phyloP scores from a whole-genome alignment of 371 early-diverging fungal species.

The Mucor plumbeus region DNA sequence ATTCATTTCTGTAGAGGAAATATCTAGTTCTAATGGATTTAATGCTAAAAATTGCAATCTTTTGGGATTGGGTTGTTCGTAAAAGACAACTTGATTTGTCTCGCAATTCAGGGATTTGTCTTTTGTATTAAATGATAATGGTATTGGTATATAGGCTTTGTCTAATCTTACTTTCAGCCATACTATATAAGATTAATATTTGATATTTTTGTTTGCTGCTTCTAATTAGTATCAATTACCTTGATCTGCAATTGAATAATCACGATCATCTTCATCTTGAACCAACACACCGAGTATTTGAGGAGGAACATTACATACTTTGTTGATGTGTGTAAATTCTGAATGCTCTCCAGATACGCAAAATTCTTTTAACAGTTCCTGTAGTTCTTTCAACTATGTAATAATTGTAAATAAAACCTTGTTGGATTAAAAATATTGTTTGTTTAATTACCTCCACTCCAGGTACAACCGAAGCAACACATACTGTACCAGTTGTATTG shows the following conservation, averaged over 20 bases:
- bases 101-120: constrained; percentile 2
- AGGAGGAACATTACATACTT: constrained; percentile 43
- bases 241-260: background rate
- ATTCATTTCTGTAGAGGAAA: constrained; percentile 52
- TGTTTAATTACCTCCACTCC: constrained; percentile 32
- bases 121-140: constrained; percentile 16
- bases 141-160: constrained; percentile 39
- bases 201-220: constrained; percentile 5
- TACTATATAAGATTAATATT: background rate
- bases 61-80: constrained; percentile 67
- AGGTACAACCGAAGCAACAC: constrained; percentile 46
- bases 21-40: constrained; percentile 74
- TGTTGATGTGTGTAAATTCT: constrained; percentile 41
- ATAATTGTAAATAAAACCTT: background rate
- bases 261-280: background rate
- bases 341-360: constrained; percentile 34
- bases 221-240: background rate
- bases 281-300: constrained; percentile 39
- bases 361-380: constrained; percentile 32
- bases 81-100: constrained; percentile 59
- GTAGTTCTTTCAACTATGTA: constrained; percentile 35
- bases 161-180: constrained; percentile 42
- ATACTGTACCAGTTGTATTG: constrained; percentile 32
- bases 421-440: background rate
- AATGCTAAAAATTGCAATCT: constrained; percentile 74